These are phyloP conservation scores for Beauveria bassiana DNA, from an alignment of 2,329 filamentous ascomycete species.

Conservation along the genomic window DNA sequence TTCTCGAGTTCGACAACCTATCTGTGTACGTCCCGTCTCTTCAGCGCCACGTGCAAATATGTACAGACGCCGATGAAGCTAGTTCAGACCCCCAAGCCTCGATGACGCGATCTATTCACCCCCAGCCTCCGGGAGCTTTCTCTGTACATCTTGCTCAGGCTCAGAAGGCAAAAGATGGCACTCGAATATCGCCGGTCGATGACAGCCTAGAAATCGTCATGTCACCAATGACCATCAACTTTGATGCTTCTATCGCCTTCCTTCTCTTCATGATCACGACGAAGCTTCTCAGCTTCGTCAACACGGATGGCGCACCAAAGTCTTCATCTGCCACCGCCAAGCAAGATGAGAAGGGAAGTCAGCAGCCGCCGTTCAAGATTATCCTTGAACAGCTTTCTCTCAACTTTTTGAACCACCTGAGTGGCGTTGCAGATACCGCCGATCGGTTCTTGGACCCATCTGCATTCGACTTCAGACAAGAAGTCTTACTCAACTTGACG, in stretches of 20 bases:
- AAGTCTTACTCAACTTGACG: conserved; percentile 16
- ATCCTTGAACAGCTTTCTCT: conserved; percentile 42
- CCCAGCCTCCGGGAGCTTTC: conserved; percentile 54
- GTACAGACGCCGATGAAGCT: conserved; percentile 22
- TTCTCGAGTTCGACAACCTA: conserved; percentile 41
- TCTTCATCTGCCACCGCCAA: conserved; percentile 8
- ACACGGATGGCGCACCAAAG: conserved; percentile 14
- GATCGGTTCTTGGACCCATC: conserved; percentile 36
- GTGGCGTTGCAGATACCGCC: conserved; percentile 43
- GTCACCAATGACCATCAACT: conserved; percentile 44
- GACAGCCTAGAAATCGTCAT: conserved; percentile 42
- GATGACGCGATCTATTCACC: conserved; percentile 33
- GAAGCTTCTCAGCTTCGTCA: conserved; percentile 40
- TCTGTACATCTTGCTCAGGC: conserved; percentile 33
- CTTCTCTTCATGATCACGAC: conserved; percentile 43
- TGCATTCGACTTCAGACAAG: conserved; percentile 30
- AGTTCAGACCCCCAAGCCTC: conserved; percentile 22
- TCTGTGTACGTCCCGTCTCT: conserved; percentile 47
- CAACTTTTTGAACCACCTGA: conserved; percentile 47
- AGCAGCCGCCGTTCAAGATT: conserved; percentile 29
- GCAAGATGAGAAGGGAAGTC: conserved; percentile 20
- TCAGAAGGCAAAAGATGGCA: not conserved
- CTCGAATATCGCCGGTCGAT: conserved; percentile 10
- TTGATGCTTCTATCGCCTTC: conserved; percentile 50
- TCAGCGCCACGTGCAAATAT: conserved; percentile 36